phyloP scores from a whole-genome alignment of 2,329 filamentous ascomycete species.

The Aphanoascus verrucosus region DNA sequence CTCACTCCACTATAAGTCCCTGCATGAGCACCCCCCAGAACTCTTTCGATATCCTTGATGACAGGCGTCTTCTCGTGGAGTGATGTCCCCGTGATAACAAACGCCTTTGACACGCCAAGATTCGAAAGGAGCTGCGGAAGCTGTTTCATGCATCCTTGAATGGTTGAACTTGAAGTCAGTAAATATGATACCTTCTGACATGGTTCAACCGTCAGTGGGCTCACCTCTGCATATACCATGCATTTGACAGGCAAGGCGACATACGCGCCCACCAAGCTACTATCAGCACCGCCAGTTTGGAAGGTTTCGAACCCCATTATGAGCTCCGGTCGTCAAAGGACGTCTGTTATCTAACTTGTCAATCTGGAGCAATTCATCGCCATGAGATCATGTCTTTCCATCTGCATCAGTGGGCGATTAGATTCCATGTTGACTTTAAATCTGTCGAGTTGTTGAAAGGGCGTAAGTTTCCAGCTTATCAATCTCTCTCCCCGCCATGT shows the following conservation, averaged over 20 bases:
- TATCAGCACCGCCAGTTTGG: slow-evolving; percentile 10
- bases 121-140: slow-evolving; percentile 10
- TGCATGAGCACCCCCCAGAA: slow-evolving; percentile 7
- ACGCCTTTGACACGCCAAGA: slow-evolving; percentile 14
- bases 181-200: not conserved
- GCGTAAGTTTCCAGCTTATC: too few relatives aligned
- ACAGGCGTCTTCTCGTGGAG: slow-evolving; percentile 15
- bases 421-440: too few relatives aligned
- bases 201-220: not conserved
- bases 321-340: too few relatives aligned
- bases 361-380: too few relatives aligned
- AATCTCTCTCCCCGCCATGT: too few relatives aligned
- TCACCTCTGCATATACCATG: slow-evolving; percentile 16
- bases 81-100: slow-evolving; percentile 15
- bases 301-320: slow-evolving; percentile 1
- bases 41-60: slow-evolving; percentile 11
- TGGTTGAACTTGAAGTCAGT: not conserved
- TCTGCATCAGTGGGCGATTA: too few relatives aligned
- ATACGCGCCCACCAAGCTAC: slow-evolving; percentile 11
- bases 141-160: slow-evolving; percentile 11
- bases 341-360: too few relatives aligned
- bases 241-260: slow-evolving; percentile 12
- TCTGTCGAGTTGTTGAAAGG: too few relatives aligned
- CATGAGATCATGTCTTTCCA: too few relatives aligned
- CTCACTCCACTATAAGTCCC: slow-evolving; percentile 14